A percentile compares a stretch with the other conserved stretches of the same genome.
These are phyloP conservation scores for Tolypocladium guangdongense DNA, from an alignment of 2,329 filamentous ascomycete genomes.

Conservation along the genomic window DNA sequence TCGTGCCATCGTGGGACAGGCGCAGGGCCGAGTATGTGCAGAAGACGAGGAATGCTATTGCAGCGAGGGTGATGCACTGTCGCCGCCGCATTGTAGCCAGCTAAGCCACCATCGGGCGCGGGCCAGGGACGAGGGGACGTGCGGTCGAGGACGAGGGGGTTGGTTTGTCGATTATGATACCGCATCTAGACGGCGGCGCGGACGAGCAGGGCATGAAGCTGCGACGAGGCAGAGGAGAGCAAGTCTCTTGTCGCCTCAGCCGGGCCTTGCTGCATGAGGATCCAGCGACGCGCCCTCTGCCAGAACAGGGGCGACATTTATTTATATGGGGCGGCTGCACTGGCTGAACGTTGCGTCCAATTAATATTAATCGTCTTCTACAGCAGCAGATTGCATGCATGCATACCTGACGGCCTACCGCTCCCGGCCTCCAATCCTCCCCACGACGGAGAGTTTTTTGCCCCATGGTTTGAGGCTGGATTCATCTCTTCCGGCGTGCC, in stretches of 20 bases:
- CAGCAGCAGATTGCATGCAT: too few species aligned
- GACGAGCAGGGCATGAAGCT: not conserved
- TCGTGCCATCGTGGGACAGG: constrained; percentile 4
- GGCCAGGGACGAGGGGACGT: not conserved
- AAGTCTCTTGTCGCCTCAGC: not conserved
- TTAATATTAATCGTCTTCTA: too few species aligned
- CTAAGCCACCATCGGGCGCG: not conserved
- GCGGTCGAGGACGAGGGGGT: not conserved
- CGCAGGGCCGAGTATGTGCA: constrained; percentile 21
- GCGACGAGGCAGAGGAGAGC: not conserved
- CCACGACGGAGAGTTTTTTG: too few species aligned
- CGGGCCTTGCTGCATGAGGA: not conserved
- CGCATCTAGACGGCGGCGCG: not conserved
- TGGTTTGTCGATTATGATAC: not conserved
- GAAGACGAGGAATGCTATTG: constrained; percentile 26
- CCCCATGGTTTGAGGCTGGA: too few species aligned
- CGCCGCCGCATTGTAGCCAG: constrained; percentile 25
- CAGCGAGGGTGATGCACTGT: constrained; percentile 13
- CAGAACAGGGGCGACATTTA: not conserved
- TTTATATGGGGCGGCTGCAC: not conserved
- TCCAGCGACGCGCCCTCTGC: not conserved
- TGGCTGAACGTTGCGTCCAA: too few species aligned
- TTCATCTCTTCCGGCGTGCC: too few species aligned
- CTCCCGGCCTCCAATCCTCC: too few species aligned
- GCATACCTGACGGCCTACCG: too few species aligned